Conservation (phyloP, 2,329 filamentous ascomycete species). For the Myriangium duriaei region DNA sequence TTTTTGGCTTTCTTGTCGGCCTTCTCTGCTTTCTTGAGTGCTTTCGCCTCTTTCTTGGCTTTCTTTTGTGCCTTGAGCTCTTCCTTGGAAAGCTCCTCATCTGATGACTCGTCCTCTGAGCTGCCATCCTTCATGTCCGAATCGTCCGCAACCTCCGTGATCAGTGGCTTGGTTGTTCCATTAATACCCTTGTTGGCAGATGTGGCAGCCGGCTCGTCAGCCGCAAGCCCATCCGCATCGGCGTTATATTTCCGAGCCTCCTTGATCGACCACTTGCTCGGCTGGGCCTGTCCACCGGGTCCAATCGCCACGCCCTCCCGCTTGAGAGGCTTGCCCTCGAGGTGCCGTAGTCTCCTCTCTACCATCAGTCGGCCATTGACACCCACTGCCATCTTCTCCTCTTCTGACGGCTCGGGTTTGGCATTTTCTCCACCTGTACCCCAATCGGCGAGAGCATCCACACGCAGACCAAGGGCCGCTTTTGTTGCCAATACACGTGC, state of each 20-base stretch:
- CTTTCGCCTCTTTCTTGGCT: constrained; percentile 14
- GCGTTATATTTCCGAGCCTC: constrained; percentile 89
- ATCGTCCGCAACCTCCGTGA: constrained; percentile 35
- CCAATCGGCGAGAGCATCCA: constrained; percentile 78
- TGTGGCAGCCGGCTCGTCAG: constrained; percentile 49
- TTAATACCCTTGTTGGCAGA: constrained; percentile 27
- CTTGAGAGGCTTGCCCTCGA: constrained; percentile 84
- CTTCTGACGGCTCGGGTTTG: constrained; percentile 57
- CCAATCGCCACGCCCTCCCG: constrained; percentile 63
- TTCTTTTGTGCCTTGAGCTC: constrained; percentile 13
- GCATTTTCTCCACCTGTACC: constrained; percentile 53
- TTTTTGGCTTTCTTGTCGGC: constrained; percentile 12
- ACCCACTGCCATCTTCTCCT: constrained; percentile 75
- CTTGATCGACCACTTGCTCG: constrained; percentile 80
- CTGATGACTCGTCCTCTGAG: constrained; percentile 9
- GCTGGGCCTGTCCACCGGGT: constrained; percentile 52
- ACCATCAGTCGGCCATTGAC: constrained; percentile 58
- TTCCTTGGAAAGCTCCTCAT: constrained; percentile 11
- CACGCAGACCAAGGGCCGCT: constrained; percentile 80
- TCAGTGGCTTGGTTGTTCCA: constrained; percentile 34
- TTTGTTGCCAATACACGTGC: constrained; percentile 92
- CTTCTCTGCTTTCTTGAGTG: constrained; percentile 11
- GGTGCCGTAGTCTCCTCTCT: constrained; percentile 59
- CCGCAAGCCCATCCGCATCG: constrained; percentile 74
- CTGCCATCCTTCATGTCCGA: constrained; percentile 11